Evolutionary conservation across 2,329 filamentous ascomycete genomes (phyloP).

Genomic region (Fusarium sp.): DNA sequence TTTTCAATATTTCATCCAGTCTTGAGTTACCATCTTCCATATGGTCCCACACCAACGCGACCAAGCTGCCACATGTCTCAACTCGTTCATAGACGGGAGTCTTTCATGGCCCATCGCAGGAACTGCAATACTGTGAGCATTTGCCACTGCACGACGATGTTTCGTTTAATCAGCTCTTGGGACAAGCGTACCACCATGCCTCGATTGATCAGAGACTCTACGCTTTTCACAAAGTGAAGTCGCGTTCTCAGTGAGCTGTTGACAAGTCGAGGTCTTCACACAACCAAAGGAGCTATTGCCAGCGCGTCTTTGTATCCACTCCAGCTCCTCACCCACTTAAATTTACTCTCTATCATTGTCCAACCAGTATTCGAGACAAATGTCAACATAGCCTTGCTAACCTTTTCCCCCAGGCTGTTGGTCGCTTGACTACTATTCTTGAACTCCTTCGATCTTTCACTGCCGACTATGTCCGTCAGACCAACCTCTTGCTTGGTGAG

Average conservation of each 20-base stretch:
- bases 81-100: neutral
- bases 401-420: slow-evolving; percentile 52
- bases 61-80: neutral
- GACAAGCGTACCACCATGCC: neutral
- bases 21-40: neutral
- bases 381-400: slow-evolving; percentile 50
- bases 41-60: neutral
- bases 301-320: slow-evolving; percentile 19
- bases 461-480: slow-evolving; percentile 88
- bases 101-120: neutral
- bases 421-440: slow-evolving; percentile 80
- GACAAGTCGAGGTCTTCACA: slow-evolving; percentile 12
- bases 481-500: slow-evolving; percentile 81
- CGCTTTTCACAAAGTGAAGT: neutral
- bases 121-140: neutral
- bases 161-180: neutral
- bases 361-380: neutral
- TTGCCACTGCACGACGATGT: neutral
- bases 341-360: neutral
- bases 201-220: neutral
- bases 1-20: slow-evolving; percentile 36
- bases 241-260: slow-evolving; percentile 30
- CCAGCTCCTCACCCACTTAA: slow-evolving; percentile 26
- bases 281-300: slow-evolving; percentile 37
- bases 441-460: slow-evolving; percentile 83